Conservation (phyloP, 2,329 filamentous ascomycete genomes). For the Epichloe amarillans region DNA sequence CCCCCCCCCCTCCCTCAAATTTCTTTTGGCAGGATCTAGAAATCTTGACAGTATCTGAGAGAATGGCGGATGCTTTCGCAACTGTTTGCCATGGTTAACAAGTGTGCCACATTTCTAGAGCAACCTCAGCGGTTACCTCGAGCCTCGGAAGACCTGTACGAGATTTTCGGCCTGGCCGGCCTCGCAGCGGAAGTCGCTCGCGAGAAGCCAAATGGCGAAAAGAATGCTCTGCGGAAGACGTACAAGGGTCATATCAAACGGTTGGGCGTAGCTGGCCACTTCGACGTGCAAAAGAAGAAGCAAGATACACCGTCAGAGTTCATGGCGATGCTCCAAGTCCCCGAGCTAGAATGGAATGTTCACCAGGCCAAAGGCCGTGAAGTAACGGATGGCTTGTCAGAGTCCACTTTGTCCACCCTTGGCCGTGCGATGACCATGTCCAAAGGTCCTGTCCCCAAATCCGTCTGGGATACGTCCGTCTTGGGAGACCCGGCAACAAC, state of each 20-base stretch:
- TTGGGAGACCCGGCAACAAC: conserved; percentile 40
- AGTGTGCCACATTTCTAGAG: conserved; percentile 27
- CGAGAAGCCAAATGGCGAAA: conserved; percentile 50
- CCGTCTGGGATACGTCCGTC: conserved; percentile 43
- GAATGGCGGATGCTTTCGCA: conserved; percentile 12
- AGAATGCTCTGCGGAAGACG: conserved; percentile 53
- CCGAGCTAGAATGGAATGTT: conserved; percentile 44
- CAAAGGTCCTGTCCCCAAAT: conserved; percentile 41
- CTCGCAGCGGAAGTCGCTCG: conserved; percentile 50
- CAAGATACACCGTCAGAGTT: conserved; percentile 38
- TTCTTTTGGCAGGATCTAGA: conserved; percentile 11
- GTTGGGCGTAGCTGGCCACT: conserved; percentile 47
- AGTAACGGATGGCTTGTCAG: conserved; percentile 38
- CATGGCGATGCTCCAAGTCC: conserved; percentile 34
- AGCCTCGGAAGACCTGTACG: conserved; percentile 44
- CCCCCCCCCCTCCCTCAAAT: neutral
- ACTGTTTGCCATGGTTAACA: conserved; percentile 26
- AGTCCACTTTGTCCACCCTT: conserved; percentile 29
- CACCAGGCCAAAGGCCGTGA: conserved; percentile 41
- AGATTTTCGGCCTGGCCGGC: conserved; percentile 39
- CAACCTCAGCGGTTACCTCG: conserved; percentile 34
- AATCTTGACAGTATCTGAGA: neutral
- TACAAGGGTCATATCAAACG: conserved; percentile 58
- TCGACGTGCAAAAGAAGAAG: conserved; percentile 44
- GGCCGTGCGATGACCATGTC: conserved; percentile 42